Conservation (phyloP, 768 basidiomycete genomes). For the Leccinum fibrillosum region DNA sequence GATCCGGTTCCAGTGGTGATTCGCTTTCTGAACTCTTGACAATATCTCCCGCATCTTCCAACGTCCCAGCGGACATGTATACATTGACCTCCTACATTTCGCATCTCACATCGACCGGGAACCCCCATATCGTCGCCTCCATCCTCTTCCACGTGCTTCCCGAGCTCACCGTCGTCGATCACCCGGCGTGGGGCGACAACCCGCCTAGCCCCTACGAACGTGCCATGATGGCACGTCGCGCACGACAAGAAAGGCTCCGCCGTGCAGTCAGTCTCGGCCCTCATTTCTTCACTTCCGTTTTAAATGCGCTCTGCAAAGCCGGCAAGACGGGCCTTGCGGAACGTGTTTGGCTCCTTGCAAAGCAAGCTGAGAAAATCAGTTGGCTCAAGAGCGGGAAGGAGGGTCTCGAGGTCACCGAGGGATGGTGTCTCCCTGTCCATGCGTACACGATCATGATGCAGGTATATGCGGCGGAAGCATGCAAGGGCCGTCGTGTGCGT, state of each 20-base stretch:
- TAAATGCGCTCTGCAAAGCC: constrained; percentile 59
- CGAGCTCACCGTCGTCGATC: constrained; percentile 39
- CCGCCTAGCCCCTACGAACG: constrained; percentile 26
- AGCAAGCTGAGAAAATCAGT: constrained; percentile 55
- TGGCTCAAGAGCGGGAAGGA: constrained; percentile 32
- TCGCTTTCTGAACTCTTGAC: constrained; percentile 14
- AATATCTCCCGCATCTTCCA: constrained; percentile 12
- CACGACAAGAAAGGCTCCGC: constrained; percentile 32
- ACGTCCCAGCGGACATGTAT: constrained; percentile 37
- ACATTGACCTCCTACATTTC: constrained; percentile 53
- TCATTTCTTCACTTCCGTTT: constrained; percentile 51
- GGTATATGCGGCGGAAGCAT: constrained; percentile 50
- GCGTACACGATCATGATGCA: constrained; percentile 75
- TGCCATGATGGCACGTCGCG: constrained; percentile 20
- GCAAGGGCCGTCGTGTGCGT: constrained; percentile 21
- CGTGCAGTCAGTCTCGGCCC: constrained; percentile 56
- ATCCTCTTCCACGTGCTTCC: constrained; percentile 59
- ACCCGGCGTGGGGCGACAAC: constrained; percentile 36
- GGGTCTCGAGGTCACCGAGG: constrained; percentile 27
- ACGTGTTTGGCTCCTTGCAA: constrained; percentile 61
- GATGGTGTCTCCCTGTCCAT: constrained; percentile 65
- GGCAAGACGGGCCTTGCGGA: constrained; percentile 55
- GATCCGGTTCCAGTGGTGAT: not conserved
- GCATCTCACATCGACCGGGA: constrained; percentile 50
- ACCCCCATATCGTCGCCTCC: constrained; percentile 39